These are phyloP conservation scores for Mariannaea sp. DNA, from an alignment of 2,329 filamentous ascomycete species.

Conservation along the genomic window DNA sequence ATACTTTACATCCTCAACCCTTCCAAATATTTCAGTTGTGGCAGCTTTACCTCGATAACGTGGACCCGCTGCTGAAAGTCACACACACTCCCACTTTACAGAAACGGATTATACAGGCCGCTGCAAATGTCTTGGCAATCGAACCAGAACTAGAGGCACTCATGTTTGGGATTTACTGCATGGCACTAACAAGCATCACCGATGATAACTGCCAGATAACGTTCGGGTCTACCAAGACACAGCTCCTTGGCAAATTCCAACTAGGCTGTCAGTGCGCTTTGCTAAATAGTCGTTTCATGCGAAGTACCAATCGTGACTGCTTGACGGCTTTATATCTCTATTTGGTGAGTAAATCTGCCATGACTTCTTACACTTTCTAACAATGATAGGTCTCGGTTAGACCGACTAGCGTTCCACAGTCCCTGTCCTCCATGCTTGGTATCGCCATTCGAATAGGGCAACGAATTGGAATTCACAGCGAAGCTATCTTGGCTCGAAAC, in stretches of 20 bases:
- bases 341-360: conserved; percentile 47
- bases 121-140: conserved; percentile 47
- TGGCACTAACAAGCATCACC: conserved; percentile 48
- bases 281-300: conserved; percentile 54
- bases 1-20: conserved; percentile 54
- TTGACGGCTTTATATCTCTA: conserved; percentile 62
- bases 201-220: conserved; percentile 48
- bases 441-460: conserved; percentile 61
- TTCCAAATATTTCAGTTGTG: conserved; percentile 55
- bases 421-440: conserved; percentile 57
- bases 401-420: conserved; percentile 50
- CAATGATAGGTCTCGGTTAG: conserved; percentile 52
- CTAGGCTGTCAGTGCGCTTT: conserved; percentile 59
- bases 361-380: not conserved
- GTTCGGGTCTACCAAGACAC: conserved; percentile 47
- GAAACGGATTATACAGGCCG: conserved; percentile 55
- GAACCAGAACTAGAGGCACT: conserved; percentile 54
- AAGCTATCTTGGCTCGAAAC: conserved; percentile 42
- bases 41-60: conserved; percentile 62
- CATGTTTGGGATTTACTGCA: conserved; percentile 58
- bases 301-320: conserved; percentile 55
- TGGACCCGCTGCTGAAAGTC: conserved; percentile 62
- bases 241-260: conserved; percentile 50
- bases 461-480: conserved; percentile 59
- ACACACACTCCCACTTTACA: conserved; percentile 61